Percentiles rank a stretch among this genome's conserved stretches.
Evolutionary conservation across 257 asterid genomes (phyloP).

Genomic region (Solanum pinnatisectum): DNA sequence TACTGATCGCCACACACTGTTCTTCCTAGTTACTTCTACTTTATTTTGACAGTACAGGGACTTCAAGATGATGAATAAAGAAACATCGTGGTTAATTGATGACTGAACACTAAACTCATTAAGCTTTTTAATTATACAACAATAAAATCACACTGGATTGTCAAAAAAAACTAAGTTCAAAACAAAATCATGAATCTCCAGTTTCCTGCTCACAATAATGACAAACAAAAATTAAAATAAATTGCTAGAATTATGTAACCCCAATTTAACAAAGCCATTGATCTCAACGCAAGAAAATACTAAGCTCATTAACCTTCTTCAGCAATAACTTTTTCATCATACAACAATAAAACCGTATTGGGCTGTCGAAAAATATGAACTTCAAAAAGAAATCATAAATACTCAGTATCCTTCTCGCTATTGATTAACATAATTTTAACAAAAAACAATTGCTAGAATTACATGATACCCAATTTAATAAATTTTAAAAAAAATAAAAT

Average conservation of each 20-base stretch:
- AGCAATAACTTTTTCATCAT: not conserved
- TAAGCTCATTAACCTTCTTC: not conserved
- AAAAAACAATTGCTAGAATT: not conserved
- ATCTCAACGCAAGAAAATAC: not conserved
- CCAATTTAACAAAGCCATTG: not conserved
- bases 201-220: not conserved
- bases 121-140: not conserved
- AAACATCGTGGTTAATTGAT: not conserved
- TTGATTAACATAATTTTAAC: not conserved
- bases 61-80: not conserved
- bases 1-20: not conserved
- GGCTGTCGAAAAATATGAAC: not conserved
- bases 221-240: not conserved
- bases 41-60: not conserved
- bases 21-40: not conserved
- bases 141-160: not conserved
- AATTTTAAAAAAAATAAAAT: no score
- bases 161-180: not conserved
- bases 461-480: not conserved
- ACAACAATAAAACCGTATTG: not conserved
- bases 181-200: not conserved
- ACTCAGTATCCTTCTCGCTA: not conserved
- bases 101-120: not conserved
- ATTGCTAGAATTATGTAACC: not conserved
- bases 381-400: not conserved